phyloP scores from a whole-genome alignment of 2,329 filamentous ascomycete genomes.

The Venturia pyrina region DNA sequence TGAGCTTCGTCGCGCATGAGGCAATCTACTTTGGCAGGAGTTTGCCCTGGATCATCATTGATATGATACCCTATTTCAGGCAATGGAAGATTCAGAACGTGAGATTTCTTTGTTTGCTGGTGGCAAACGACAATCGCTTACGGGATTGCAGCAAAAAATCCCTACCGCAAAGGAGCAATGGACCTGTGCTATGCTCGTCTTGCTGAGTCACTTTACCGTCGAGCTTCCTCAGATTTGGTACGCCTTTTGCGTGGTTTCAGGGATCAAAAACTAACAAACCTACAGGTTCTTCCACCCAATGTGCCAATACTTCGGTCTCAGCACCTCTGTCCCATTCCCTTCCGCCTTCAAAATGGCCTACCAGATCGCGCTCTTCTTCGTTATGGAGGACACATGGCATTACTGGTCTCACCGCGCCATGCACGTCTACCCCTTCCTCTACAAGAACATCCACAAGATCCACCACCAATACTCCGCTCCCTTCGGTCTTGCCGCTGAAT shows the following conservation, averaged over 20 bases:
- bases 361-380: slow-evolving; percentile 89
- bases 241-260: slow-evolving; percentile 13
- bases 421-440: slow-evolving; percentile 80
- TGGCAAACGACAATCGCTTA: slow-evolving; percentile 11
- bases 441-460: slow-evolving; percentile 96
- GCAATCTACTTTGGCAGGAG: slow-evolving; percentile 85
- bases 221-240: slow-evolving; percentile 95
- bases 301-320: slow-evolving; percentile 83
- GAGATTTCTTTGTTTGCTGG: slow-evolving; percentile 24
- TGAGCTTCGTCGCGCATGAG: slow-evolving; percentile 96
- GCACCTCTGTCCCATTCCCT: slow-evolving; percentile 84
- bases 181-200: slow-evolving; percentile 84
- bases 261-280: neutral
- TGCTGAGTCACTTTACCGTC: slow-evolving; percentile 93
- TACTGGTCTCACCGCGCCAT: slow-evolving; percentile 92
- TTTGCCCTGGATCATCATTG: slow-evolving; percentile 87
- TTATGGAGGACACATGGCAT: slow-evolving; percentile 95
- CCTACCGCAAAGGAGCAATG: slow-evolving; percentile 91
- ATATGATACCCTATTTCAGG: slow-evolving; percentile 76
- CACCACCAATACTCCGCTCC: slow-evolving; percentile 98
- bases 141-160: slow-evolving; percentile 55
- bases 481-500: slow-evolving; percentile 92
- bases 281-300: slow-evolving; percentile 82
- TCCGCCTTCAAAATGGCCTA: slow-evolving; percentile 73
- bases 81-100: slow-evolving; percentile 91